These are phyloP conservation scores for Cymbidium sinense DNA, from an alignment of 106 monocot genomes.

Conservation along the genomic window DNA sequence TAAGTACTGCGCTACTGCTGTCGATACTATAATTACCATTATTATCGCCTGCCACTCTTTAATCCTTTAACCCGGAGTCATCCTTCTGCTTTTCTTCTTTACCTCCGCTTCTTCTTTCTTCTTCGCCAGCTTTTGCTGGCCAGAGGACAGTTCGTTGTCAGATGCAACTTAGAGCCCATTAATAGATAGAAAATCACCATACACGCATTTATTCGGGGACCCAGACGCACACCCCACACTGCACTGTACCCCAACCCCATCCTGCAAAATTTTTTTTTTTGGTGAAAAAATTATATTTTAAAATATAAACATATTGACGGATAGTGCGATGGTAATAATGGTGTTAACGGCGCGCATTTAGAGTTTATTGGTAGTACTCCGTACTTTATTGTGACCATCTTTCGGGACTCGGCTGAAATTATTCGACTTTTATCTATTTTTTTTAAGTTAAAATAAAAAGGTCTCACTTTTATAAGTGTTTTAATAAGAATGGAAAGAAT, in stretches of 20 bases:
- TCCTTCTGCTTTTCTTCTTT: background rate
- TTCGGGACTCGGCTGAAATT: no score
- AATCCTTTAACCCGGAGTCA: background rate
- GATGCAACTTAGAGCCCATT: background rate
- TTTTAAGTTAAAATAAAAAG: background rate
- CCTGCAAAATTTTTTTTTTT: background rate
- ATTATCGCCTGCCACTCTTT: background rate
- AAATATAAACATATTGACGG: background rate
- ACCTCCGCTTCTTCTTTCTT: background rate
- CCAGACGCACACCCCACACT: background rate
- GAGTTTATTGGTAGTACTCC: background rate
- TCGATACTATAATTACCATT: background rate
- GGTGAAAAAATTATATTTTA: background rate
- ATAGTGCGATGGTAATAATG: background rate
- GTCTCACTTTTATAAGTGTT: background rate
- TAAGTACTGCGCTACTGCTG: constrained; percentile 19
- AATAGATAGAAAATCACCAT: background rate
- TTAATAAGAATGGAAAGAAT: constrained; percentile 3
- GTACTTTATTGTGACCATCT: no score
- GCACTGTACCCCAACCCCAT: background rate
- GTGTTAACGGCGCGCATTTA: background rate
- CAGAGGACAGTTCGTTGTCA: background rate
- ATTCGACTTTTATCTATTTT: no score
- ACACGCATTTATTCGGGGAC: constrained; percentile 4
- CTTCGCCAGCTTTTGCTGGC: background rate